Base-by-base conservation (phyloP, 1,139 yeast genomes). In the Wickerhamomyces sp. region DNA sequence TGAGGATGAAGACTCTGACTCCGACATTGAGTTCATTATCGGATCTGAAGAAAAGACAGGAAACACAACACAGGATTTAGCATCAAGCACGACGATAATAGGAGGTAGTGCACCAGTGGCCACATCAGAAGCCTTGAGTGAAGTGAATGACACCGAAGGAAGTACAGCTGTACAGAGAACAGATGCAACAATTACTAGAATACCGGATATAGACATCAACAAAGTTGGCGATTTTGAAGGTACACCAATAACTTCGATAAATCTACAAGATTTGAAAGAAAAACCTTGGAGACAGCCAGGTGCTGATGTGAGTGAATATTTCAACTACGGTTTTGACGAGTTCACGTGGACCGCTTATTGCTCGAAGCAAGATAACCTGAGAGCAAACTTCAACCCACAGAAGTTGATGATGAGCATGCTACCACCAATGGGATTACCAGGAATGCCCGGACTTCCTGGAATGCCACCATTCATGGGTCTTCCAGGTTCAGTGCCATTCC, bases 241-340 rank as follows among this genome's bases (percentile, higher is more conserved):
- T 5, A 73, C 77, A 47, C 95, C 95, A 4, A 66, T 93, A 34
- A 85, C 95, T 0, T 81, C 83, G 47, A 69, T 89, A n/a, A 83
- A 86, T 45, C 69, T 89, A 15, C 94, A 85, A 44, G 82, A 79
- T 33, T 64, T 89, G 31, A 88, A 86, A 46, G 94, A 87, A 45
- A 93, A 93, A 62, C 98, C 98, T 3, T 91, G 99, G 99, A 73
- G 98, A 54, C 81, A 85, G 46, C 97, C 97, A 1, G 96, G 96
- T 33, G 95, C 96, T 4, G 96, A 91, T 59, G 66, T 86, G 28
- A 76, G 95, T 3, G 98, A 91, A 59, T 91, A 88, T 58, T 91
- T 91, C 67, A 91, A 91, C 60, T 91, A 81, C 52, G 98, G 98
- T 2, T 91, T 91, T 56, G 95, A 93, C 57, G 99, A 91, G 61